phyloP scores from a whole-genome alignment of 345 rosid genomes.

The Eucalyptus brandiana region DNA sequence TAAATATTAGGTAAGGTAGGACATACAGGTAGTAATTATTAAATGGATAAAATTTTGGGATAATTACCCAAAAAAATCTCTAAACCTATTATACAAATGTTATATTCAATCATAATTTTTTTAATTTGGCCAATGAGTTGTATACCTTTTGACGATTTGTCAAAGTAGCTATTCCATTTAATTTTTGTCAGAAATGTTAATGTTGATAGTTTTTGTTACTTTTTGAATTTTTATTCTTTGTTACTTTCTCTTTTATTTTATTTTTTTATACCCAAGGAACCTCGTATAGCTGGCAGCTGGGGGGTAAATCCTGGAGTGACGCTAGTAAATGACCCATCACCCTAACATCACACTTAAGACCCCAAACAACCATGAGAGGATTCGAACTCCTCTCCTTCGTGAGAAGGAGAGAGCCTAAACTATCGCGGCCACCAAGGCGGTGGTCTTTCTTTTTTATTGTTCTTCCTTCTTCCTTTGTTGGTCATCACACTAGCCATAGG shows the following conservation, averaged over 20 bases:
- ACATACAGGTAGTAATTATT: background rate
- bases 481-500: background rate
- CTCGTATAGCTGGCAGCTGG: rapidly evolving
- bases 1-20: background rate
- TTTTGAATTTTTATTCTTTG: background rate
- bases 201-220: too few relatives aligned
- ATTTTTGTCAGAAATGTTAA: too few relatives aligned
- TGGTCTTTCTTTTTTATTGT: too few relatives aligned
- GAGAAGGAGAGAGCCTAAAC: too few relatives aligned
- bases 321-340: rapidly evolving
- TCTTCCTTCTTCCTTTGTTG: background rate
- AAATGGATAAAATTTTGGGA: background rate
- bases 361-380: too few relatives aligned
- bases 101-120: too few relatives aligned
- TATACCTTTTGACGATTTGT: too few relatives aligned
- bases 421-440: rapidly evolving
- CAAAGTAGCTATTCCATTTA: background rate
- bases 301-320: too few relatives aligned
- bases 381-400: too few relatives aligned
- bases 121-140: background rate
- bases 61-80: background rate
- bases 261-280: too few relatives aligned
- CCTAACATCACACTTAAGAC: too few relatives aligned
- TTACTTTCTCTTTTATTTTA: background rate
- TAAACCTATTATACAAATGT: too few relatives aligned